phyloP scores from a whole-genome alignment of 441 rosid species.

The Geranium incanum region DNA sequence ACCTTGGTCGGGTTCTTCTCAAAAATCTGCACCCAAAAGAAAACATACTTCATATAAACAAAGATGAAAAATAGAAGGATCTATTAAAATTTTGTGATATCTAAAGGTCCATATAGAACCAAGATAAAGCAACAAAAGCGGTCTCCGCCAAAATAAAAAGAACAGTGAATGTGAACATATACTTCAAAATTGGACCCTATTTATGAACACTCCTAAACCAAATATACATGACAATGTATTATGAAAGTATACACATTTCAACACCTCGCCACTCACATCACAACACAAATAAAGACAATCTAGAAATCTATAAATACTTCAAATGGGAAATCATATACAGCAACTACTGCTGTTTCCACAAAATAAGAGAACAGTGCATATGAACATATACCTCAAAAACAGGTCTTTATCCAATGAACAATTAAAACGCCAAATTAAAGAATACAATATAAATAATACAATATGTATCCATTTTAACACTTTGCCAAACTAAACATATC shows the following conservation, averaged over 20 bases:
- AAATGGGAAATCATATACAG: too few relatives aligned
- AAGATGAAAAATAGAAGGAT: neutral
- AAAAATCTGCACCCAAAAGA: conserved; percentile 19
- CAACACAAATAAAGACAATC: too few relatives aligned
- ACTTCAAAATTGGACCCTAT: neutral
- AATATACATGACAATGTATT: too few relatives aligned
- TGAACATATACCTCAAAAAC: too few relatives aligned
- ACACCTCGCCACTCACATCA: too few relatives aligned
- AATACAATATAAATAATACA: too few relatives aligned
- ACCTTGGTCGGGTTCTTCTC: conserved; percentile 33
- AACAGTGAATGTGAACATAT: too few relatives aligned
- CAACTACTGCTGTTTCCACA: neutral
- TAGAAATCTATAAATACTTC: too few relatives aligned
- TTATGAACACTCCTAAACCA: too few relatives aligned
- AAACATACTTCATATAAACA: neutral
- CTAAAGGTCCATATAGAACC: neutral
- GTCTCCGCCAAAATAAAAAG: neutral
- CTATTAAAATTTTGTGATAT: too few relatives aligned
- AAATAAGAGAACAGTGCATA: too few relatives aligned
- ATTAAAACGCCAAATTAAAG: neutral
- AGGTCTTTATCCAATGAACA: neutral
- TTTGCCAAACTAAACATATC: neutral
- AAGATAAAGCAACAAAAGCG: neutral
- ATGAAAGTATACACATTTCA: too few relatives aligned
- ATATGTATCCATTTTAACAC: neutral